Base-by-base conservation (phyloP, 306 rosid genomes). In the Gastrolobium villosum region DNA sequence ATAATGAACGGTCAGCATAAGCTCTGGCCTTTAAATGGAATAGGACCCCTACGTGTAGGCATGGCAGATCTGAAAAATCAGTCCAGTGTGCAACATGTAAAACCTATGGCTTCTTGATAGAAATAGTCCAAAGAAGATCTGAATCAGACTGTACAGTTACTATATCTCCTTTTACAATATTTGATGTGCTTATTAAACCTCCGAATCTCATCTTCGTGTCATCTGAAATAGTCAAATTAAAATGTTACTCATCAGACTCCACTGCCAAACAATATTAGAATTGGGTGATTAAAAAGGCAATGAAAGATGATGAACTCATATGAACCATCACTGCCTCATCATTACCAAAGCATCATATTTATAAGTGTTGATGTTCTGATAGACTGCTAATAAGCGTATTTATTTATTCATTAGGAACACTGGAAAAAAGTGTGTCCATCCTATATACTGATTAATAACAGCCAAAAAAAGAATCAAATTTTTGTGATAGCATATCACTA, bases 101-200 rank as follows among this genome's bases (percentile, higher is more conserved):
- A 79, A 76, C 36, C 84, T 84, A 84, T 9, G 6, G 83, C 84
- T 80, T 87, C 87, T 96, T 90, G 66, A 93, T 79, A 50, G 94
- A 90, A 71, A 91, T 86, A 32, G 99, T 96, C 99, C 98, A 96
- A 10, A 96, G 93, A 77, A 96, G 98, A 90, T 96, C 97, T 10
- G 99, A 60, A 83, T 91, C 97, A 26, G 99, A 96, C 75, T 77
- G 90, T 59, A 93, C 98, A 32, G 93, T 87, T 48, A 93, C 81
- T 76, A 82, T 85, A 56, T 91, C 99, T 36, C 70, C 94, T 65
- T 84, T 78, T 41, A 89, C 94, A 10, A 91, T 72, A 82, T 93
- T 96, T 66, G 98, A 93, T 63, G 98, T 93, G 82, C 99, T 93
- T 45, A 96, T 7, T 37, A 96, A 77, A 49, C 98, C 94, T n/a